These are phyloP conservation scores for Lactarius trivialis DNA, from an alignment of 768 basidiomycete genomes.

Conservation along the genomic window DNA sequence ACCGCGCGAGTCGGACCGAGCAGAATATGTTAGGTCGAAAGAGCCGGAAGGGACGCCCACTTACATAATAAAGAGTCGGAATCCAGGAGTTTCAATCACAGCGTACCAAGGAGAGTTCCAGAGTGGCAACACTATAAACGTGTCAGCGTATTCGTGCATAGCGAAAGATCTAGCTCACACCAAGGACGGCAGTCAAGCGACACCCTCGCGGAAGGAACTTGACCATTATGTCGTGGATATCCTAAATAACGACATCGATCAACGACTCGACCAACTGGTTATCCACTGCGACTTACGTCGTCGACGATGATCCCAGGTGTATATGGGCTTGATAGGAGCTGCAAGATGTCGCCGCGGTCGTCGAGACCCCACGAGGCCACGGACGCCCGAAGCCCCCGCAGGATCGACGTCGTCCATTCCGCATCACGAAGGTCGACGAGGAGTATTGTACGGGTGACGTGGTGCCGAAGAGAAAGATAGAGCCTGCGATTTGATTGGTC, in stretches of 20 bases:
- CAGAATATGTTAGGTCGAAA: background rate
- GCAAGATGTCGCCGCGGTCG: conserved; percentile 3
- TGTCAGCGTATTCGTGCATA: background rate
- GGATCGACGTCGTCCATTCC: conserved; percentile 6
- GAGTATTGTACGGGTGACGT: conserved; percentile 14
- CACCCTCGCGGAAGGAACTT: background rate
- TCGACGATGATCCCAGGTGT: conserved; percentile 1
- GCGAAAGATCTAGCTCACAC: background rate
- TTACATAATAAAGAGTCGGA: background rate
- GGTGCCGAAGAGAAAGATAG: conserved; percentile 14
- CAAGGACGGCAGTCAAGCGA: conserved; percentile 9
- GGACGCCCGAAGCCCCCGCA: conserved; percentile 10
- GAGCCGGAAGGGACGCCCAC: background rate
- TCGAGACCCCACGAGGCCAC: conserved; percentile 15
- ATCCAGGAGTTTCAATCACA: background rate
- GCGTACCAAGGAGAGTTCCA: conserved; percentile 4
- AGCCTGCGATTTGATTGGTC: conserved; percentile 7
- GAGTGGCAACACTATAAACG: background rate
- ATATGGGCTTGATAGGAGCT: background rate
- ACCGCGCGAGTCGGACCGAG: background rate
- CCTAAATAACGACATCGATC: background rate
- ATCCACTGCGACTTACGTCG: background rate
- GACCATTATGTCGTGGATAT: background rate
- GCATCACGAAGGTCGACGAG: conserved; percentile 10
- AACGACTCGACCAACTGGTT: too few relatives aligned